These are phyloP conservation scores for Aureobasidium namibiae DNA, from an alignment of 2,329 filamentous ascomycete species.

Conservation along the genomic window DNA sequence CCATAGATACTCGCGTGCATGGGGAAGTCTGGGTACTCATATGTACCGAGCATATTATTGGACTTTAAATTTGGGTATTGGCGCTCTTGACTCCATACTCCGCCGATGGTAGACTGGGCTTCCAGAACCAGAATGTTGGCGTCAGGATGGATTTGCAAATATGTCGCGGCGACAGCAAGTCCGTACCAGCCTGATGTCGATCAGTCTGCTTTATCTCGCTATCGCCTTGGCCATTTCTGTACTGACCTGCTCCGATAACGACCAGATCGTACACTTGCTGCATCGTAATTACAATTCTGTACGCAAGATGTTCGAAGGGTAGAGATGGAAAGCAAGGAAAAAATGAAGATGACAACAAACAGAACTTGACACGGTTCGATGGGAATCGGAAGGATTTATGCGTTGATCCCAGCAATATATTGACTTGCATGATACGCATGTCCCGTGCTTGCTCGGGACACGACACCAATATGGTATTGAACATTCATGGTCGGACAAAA, in stretches of 20 bases:
- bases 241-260: constrained; percentile 41
- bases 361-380: background rate
- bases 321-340: background rate
- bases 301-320: background rate
- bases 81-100: constrained; percentile 60
- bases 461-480: background rate
- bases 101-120: constrained; percentile 43
- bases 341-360: background rate
- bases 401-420: background rate
- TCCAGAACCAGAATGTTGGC: constrained; percentile 39
- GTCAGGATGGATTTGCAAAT: constrained; percentile 34
- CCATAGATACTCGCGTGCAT: constrained; percentile 46
- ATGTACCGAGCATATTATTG: constrained; percentile 67
- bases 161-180: constrained; percentile 41
- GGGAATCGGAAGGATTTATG: background rate
- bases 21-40: constrained; percentile 66
- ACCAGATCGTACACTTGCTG: constrained; percentile 24
- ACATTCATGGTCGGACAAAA: too few species aligned
- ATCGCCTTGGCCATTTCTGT: background rate
- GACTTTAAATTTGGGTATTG: constrained; percentile 62
- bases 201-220: background rate
- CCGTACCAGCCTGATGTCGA: constrained; percentile 33
- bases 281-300: background rate
- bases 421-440: background rate
- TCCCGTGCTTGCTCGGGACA: background rate